Percentiles rank a stretch among this genome's conserved stretches.
Conservation (phyloP, 768 basidiomycete genomes). For the Multifurca ochricompacta region DNA sequence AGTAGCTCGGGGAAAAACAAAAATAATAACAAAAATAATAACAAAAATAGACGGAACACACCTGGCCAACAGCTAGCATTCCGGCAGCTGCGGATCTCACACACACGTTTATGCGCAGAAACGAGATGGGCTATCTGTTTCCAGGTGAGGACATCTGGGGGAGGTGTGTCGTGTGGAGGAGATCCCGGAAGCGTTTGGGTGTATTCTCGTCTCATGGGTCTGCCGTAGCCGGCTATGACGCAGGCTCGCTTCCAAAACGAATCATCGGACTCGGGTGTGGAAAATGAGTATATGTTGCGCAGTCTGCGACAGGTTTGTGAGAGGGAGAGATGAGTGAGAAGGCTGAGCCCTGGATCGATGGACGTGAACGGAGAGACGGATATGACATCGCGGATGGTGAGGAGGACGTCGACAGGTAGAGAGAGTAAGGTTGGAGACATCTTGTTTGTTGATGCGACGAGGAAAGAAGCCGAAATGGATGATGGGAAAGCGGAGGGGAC, state of each 20-base stretch:
- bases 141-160: constrained; percentile 16
- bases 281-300: constrained; percentile 15
- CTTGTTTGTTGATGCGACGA: background rate
- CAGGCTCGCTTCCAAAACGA: constrained; percentile 20
- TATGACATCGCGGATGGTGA: constrained; percentile 21
- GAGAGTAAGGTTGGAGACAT: constrained; percentile 12
- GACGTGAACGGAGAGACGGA: constrained; percentile 9
- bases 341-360: constrained; percentile 13
- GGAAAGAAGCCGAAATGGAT: background rate
- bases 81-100: constrained; percentile 21
- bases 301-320: constrained; percentile 15
- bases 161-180: background rate
- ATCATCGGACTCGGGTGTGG: constrained; percentile 11
- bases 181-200: constrained; percentile 3
- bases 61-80: constrained; percentile 18
- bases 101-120: constrained; percentile 13
- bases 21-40: background rate
- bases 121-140: constrained; percentile 17
- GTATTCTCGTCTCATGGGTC: constrained; percentile 21
- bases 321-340: constrained; percentile 18
- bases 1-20: no score
- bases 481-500: background rate
- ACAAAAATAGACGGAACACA: constrained; percentile 8
- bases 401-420: constrained; percentile 19
- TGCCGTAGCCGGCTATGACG: constrained; percentile 15